Base-by-base conservation (phyloP, 2,329 filamentous ascomycete species). In the Verticillium klebahnii region DNA sequence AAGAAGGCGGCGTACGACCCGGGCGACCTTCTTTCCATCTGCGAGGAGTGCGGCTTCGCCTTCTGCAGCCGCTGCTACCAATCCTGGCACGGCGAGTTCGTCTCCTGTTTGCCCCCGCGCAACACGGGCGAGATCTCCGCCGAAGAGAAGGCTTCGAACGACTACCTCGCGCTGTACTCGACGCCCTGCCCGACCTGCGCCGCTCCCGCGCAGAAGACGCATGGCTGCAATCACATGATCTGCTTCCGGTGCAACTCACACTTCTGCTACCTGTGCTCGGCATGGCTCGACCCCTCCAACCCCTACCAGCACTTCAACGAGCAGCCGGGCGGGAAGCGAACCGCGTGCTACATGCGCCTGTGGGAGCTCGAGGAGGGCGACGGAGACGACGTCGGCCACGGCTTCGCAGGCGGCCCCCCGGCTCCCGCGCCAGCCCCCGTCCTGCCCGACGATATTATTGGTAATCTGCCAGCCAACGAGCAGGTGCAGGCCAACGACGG, bases 141-240 rank as follows among this genome's bases (percentile, higher is more conserved):
- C 64, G 93, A 97, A 72, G 93, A 97, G 68, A 88, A 92, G 71
- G 92, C 92, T 0, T 93, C 91, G 2, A 82, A 95, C 65, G 90
- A 95, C 62, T 99, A 96, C 72, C 82, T 99, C 68, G 82, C 85
- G 57, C 77, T 86, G 64, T 88, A 97, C 77, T 96, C 93, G 0
- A 92, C 92, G 12, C 88, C 90, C 1, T 99, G 95, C 71, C 93
- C 95, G 12, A 94, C 92, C 4, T 99, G 95, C 77, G 86, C 82
- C 34, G 89, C 90, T 1, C 92, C 92, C 0, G 89, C 89, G 25
- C 92, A 97, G 73, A 99, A 99, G 80, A 92, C 90, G 1, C 88
- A 91, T 71, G 95, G 95, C 45, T 99, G 95, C 81, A 97, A 97
- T 75, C 93, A 97, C 75, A 98, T 98, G 93, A 91, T 89, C 58